These are phyloP conservation scores for Psophocarpus tetragonolobus DNA, from an alignment of 306 rosid genomes.

Conservation along the genomic window DNA sequence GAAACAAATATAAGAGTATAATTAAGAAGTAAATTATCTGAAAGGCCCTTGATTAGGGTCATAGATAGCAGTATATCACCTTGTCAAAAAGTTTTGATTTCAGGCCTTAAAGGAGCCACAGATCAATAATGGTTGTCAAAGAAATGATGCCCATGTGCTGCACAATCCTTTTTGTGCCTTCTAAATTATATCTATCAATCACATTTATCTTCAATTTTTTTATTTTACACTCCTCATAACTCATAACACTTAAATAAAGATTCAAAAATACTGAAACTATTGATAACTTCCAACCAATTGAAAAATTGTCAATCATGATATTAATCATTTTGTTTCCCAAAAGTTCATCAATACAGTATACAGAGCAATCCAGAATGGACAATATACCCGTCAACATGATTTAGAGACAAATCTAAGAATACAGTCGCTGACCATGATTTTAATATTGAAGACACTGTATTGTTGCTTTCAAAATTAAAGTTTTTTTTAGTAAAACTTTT, in stretches of 20 bases:
- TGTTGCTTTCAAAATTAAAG: background rate
- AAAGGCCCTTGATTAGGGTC: constrained; percentile 16
- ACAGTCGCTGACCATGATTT: background rate
- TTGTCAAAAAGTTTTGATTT: constrained; percentile 21
- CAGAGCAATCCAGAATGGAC: background rate
- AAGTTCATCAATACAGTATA: constrained; percentile 19
- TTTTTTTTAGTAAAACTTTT: background rate
- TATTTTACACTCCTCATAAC: background rate
- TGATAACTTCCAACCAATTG: constrained; percentile 5
- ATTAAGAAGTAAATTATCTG: constrained; percentile 13
- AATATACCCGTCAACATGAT: background rate
- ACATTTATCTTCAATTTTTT: background rate
- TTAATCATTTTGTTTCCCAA: constrained; percentile 34
- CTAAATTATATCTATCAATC: background rate
- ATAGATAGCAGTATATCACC: constrained; percentile 22
- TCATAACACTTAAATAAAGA: background rate
- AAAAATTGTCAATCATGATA: constrained; percentile 26
- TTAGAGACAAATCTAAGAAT: constrained; percentile 7
- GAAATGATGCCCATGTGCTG: constrained; percentile 35
- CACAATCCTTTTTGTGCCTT: background rate
- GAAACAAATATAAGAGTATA: background rate
- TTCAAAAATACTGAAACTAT: background rate
- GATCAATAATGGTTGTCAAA: constrained; percentile 24
- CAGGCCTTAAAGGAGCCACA: constrained; percentile 21
- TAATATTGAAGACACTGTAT: background rate